phyloP scores from a whole-genome alignment of 192 early-diverging fungal species.

The Pilaira anomala region DNA sequence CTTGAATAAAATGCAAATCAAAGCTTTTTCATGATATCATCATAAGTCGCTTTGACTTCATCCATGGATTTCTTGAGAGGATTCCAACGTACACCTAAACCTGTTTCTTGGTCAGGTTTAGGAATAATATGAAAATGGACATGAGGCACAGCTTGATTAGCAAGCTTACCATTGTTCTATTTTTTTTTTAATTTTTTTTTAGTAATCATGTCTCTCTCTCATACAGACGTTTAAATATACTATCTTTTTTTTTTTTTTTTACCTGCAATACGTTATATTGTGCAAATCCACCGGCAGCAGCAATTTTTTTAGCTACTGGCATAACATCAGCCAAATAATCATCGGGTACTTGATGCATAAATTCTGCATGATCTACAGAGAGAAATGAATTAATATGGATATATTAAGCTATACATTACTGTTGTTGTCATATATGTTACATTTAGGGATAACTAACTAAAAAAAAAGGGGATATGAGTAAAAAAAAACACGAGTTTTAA shows the following conservation, averaged over 20 bases:
- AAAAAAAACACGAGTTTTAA: not conserved
- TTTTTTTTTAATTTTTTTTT: not conserved
- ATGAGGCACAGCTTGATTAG: conserved; percentile 75
- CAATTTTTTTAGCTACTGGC: conserved; percentile 86
- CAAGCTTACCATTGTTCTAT: conserved; percentile 53
- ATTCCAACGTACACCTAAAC: conserved; percentile 67
- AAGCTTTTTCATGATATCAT: conserved; percentile 19
- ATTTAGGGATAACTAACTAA: conserved; percentile 69
- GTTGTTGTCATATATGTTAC: conserved; percentile 38
- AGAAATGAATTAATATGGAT: no score
- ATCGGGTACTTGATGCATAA: conserved; percentile 89
- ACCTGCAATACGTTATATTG: conserved; percentile 90
- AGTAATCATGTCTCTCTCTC: not conserved
- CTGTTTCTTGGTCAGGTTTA: conserved; percentile 61
- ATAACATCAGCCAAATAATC: conserved; percentile 77
- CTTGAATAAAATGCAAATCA: conserved; percentile 1
- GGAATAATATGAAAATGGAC: conserved; percentile 95
- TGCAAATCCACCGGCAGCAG: conserved; percentile 64
- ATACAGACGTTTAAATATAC: not conserved
- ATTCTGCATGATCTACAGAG: conserved; percentile 83
- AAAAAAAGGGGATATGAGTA: not conserved
- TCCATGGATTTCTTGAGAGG: conserved; percentile 23
- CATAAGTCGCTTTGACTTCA: conserved; percentile 21
- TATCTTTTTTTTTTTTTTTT: conserved; percentile 4
- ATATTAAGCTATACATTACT: not conserved